Evolutionary conservation across 176 grass and related monocot genomes (phyloP).

Genomic region (Triticum monococcum): DNA sequence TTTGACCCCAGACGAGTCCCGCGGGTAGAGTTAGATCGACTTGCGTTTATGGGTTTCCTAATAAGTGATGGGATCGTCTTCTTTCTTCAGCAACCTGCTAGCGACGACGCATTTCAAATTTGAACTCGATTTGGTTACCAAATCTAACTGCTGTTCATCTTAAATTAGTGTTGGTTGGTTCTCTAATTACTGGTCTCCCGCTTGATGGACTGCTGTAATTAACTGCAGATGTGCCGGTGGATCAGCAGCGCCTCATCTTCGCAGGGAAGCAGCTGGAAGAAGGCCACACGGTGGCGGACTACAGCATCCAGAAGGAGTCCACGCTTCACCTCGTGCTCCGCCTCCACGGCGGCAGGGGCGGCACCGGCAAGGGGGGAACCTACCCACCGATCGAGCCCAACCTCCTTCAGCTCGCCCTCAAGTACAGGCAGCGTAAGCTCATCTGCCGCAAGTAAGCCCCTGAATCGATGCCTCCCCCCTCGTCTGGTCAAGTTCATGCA

Average conservation of each 20-base stretch:
- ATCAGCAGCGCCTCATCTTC: slow-evolving; percentile 88
- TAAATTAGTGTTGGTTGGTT: not conserved
- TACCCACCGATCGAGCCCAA: not conserved
- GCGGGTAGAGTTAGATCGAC: not conserved
- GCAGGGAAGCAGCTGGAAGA: slow-evolving; percentile 95
- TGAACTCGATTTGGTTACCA: not conserved
- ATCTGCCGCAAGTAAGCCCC: not conserved
- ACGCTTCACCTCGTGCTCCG: slow-evolving; percentile 80
- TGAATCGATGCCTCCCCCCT: not conserved
- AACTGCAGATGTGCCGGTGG: slow-evolving; percentile 24
- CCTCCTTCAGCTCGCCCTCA: slow-evolving; percentile 7
- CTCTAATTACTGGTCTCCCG: not conserved
- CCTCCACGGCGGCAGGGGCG: slow-evolving; percentile 60
- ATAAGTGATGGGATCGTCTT: not conserved
- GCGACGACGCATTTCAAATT: not conserved
- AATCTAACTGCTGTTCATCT: not conserved
- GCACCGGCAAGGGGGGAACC: not conserved
- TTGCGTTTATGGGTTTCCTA: not conserved
- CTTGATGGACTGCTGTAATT: not conserved
- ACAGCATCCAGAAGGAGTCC: slow-evolving; percentile 95
- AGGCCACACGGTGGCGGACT: slow-evolving; percentile 73
- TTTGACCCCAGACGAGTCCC: not conserved
- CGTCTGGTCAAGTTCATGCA: not conserved
- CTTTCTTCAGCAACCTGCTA: not conserved
- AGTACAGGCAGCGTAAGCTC: slow-evolving; percentile 7